These are phyloP conservation scores for Leccinum pachyderme DNA, from an alignment of 1,284 basidiomycete species.

Conservation along the genomic window DNA sequence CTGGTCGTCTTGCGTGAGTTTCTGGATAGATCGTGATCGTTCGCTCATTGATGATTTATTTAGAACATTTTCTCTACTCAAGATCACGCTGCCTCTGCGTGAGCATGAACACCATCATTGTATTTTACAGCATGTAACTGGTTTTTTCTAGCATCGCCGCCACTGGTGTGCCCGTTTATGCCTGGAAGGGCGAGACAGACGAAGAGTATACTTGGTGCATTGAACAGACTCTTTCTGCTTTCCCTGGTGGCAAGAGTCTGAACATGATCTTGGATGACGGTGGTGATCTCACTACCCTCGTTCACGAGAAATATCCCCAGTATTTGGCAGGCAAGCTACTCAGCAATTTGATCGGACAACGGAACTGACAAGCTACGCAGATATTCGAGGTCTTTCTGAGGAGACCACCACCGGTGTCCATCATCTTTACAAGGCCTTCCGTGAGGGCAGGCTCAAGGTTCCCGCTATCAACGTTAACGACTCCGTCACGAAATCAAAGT, in stretches of 20 bases:
- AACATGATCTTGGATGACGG: conserved; percentile 99
- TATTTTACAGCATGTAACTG: conserved; percentile 4
- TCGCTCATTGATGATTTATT: conserved; percentile 11
- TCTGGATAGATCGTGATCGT: conserved; percentile 1
- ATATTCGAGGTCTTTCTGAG: conserved; percentile 93
- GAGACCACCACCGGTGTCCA: conserved; percentile 99
- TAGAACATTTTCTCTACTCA: conserved; percentile 99
- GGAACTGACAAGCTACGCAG: conserved; percentile 37
- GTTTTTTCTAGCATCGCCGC: conserved; percentile 76
- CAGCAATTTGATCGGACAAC: neutral
- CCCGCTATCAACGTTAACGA: conserved; percentile 99
- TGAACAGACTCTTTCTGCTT: conserved; percentile 90
- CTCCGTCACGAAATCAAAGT: conserved; percentile 99
- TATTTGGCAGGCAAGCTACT: conserved; percentile 63
- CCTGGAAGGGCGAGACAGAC: conserved; percentile 99
- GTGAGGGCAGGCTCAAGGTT: conserved; percentile 93
- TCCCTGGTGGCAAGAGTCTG: conserved; percentile 75
- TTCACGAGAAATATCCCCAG: conserved; percentile 96
- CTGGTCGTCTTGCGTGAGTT: conserved; percentile 94
- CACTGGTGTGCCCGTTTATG: conserved; percentile 97
- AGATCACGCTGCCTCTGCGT: conserved; percentile 98
- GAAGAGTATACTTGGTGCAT: conserved; percentile 99
- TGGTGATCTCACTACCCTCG: conserved; percentile 93
- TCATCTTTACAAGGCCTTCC: conserved; percentile 97
- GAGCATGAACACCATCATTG: conserved; percentile 34